Conservation (phyloP, 805 yeast species). For the Barnettozyma pratensis region DNA sequence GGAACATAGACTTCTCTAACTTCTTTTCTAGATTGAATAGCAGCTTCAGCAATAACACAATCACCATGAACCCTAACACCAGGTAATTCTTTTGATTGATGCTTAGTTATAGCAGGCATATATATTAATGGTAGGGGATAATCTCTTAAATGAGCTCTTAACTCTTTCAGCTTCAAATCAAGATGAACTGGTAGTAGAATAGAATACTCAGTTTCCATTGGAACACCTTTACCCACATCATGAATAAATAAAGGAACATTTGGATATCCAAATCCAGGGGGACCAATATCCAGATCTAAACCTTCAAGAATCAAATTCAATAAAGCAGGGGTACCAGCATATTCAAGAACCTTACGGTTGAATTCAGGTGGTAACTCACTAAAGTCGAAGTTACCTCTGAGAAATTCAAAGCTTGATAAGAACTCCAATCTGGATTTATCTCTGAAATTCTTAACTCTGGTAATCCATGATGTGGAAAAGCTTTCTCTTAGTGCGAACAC, state of each 20-base stretch:
- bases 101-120: conserved; percentile 49
- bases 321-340: conserved; percentile 45
- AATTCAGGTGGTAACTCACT: conserved; percentile 33
- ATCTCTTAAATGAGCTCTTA: conserved; percentile 71
- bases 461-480: conserved; percentile 66
- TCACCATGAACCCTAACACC: conserved; percentile 51
- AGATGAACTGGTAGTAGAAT: conserved; percentile 60
- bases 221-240: conserved; percentile 79
- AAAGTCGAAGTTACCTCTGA: conserved; percentile 36
- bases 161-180: conserved; percentile 52
- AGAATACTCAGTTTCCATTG: conserved; percentile 62
- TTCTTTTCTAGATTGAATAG: conserved; percentile 44
- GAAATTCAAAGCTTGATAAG: conserved; percentile 31
- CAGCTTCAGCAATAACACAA: conserved; percentile 62
- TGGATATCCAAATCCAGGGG: conserved; percentile 46
- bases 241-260: conserved; percentile 58
- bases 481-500: conserved; percentile 33
- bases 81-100: conserved; percentile 22
- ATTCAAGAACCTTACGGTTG: conserved; percentile 43
- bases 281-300: conserved; percentile 41
- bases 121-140: conserved; percentile 80
- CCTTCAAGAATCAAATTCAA: conserved; percentile 46
- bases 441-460: conserved; percentile 48
- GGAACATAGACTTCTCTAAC: conserved; percentile 60
- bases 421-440: conserved; percentile 35